Evolutionary conservation across 345 rosid genomes (phyloP), one percentile per base, ranked within the genome.

Genomic region (Draba incana): DNA sequence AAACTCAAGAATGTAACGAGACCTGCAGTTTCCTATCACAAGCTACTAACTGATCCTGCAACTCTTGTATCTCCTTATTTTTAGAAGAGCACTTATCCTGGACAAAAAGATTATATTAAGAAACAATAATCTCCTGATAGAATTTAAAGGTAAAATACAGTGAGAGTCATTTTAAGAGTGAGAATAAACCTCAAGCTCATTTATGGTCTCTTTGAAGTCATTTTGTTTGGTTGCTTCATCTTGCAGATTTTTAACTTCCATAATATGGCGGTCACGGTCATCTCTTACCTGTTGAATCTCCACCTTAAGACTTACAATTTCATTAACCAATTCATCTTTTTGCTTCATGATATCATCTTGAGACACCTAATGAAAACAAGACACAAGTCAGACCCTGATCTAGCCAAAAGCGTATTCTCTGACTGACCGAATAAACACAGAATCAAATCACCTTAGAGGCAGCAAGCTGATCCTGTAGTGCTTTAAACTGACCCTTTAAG

Each of bases 21-120:
- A 86, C 99, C 96, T 76, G 81, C 57, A 94, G 73, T 81, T 82
- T 87, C 66, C 65, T 86, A 83, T 89, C 87, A 10, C 95, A 92
- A 52, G 77, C 80, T 35, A 75, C 81, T 51, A 94, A 74, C 52
- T 84, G 88, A 44, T 87, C 88, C 39, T 85, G 90, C 80, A 91
- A 59, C 69, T 70, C 84, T 72, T 64, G 77, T 66, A 91, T 82
- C 78, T 91, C 90, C 64, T 89, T 83, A 30, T 80, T 69, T 68
- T 94, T 92, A 31, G 84, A 81, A 47, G 72, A 75, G 64, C 94
- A 91, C 68, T 75, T 91, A 53, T 49, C 80, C 99, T 94, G 83
- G 71, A 72, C 69, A 75, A 28, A 57, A 31, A 54, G 2, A 67
- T 45, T 47, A 46, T 59, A 54, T 49, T 58, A 62, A 54, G 45